Percentiles rank a stretch among this genome's conserved stretches.
These are phyloP conservation scores for Claviceps africana DNA, from an alignment of 2,329 filamentous ascomycete species.

Conservation along the genomic window DNA sequence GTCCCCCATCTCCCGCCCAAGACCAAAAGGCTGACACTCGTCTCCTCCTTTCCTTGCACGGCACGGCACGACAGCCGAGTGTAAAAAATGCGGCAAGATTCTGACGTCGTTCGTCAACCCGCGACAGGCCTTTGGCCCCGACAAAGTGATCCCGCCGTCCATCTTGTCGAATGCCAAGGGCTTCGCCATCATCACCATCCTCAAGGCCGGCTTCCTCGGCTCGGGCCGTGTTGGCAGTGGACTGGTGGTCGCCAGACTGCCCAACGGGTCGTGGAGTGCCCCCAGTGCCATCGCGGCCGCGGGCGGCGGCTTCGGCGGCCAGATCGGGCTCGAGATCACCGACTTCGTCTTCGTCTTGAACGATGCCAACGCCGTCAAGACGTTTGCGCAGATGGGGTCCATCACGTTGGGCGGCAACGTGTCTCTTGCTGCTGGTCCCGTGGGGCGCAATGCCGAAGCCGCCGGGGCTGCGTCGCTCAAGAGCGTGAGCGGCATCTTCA, in stretches of 20 bases:
- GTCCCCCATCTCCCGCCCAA: not conserved
- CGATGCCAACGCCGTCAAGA: conserved; percentile 74
- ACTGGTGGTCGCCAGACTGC: conserved; percentile 64
- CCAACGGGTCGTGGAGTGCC: conserved; percentile 68
- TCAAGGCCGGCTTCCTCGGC: conserved; percentile 77
- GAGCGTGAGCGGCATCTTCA: conserved; percentile 83
- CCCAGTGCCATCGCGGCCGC: conserved; percentile 69
- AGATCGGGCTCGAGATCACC: conserved; percentile 77
- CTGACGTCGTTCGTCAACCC: conserved; percentile 90
- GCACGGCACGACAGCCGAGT: conserved; percentile 61
- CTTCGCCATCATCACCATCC: conserved; percentile 71
- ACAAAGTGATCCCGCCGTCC: conserved; percentile 89
- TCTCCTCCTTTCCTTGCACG: conserved; percentile 3
- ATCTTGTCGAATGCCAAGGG: conserved; percentile 87
- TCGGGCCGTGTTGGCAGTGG: conserved; percentile 72
- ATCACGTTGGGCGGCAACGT: conserved; percentile 93
- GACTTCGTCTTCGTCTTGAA: conserved; percentile 99
- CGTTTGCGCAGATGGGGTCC: conserved; percentile 83
- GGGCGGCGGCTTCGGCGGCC: conserved; percentile 70
- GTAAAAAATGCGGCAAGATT: conserved; percentile 94
- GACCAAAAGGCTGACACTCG: not conserved
- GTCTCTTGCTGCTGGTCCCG: conserved; percentile 82
- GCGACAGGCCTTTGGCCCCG: conserved; percentile 80
- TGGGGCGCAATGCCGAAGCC: conserved; percentile 90
- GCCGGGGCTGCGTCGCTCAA: conserved; percentile 84